Conservation (phyloP, 1,284 basidiomycete genomes). For the Naganishia cerealis region DNA sequence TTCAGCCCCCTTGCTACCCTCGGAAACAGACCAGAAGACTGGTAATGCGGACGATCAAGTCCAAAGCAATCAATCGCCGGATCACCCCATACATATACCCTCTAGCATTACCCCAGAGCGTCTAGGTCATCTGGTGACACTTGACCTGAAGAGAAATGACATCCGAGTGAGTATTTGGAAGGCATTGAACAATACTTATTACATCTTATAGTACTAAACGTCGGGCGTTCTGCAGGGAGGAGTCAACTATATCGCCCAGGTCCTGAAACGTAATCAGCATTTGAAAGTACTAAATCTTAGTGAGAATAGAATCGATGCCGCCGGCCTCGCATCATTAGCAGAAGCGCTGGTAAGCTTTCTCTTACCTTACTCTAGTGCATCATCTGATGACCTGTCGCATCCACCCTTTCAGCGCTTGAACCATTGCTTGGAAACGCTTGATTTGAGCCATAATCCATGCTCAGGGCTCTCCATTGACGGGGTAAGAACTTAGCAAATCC, state of each 20-base stretch:
- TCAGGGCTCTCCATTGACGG: constrained; percentile 82
- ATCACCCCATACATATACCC: constrained; percentile 1
- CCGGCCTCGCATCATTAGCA: constrained; percentile 75
- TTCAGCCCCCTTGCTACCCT: background rate
- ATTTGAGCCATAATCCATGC: constrained; percentile 89
- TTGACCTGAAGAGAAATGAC: constrained; percentile 90
- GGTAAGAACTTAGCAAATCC: constrained; percentile 57
- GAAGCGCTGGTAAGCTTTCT: constrained; percentile 73
- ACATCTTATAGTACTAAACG: background rate
- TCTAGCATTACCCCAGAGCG: constrained; percentile 58
- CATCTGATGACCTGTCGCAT: background rate
- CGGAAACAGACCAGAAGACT: background rate
- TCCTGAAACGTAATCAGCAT: constrained; percentile 91
- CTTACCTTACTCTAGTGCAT: background rate
- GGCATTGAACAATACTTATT: constrained; percentile 1
- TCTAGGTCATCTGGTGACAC: constrained; percentile 77
- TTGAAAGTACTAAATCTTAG: constrained; percentile 89
- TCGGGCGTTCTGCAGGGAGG: constrained; percentile 60
- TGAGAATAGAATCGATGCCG: constrained; percentile 86
- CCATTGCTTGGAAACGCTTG: constrained; percentile 85
- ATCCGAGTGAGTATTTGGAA: constrained; percentile 66
- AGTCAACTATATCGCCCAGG: constrained; percentile 86
- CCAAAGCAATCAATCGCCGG: background rate
- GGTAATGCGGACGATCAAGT: background rate
- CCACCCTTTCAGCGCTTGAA: constrained; percentile 71